Evolutionary conservation across 768 basidiomycete species (phyloP).

Genomic region (Macrolepiota dolichaula): DNA sequence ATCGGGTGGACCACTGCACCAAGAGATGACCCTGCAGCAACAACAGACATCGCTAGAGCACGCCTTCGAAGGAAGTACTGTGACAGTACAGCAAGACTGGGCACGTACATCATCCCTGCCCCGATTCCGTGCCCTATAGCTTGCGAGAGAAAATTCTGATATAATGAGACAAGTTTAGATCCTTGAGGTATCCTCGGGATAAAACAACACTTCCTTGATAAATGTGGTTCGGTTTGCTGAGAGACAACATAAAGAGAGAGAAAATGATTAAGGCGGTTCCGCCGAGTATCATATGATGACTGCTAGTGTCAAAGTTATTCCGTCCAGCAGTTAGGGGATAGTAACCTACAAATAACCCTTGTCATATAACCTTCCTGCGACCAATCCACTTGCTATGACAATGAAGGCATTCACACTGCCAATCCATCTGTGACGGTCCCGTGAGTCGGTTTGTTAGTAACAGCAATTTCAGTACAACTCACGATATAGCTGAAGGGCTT

Average conservation of each 20-base stretch:
- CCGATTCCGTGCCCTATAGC: conserved; percentile 46
- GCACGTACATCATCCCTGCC: conserved; percentile 40
- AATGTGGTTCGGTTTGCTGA: conserved; percentile 23
- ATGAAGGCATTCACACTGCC: conserved; percentile 24
- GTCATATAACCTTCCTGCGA: conserved; percentile 25
- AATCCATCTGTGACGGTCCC: conserved; percentile 21
- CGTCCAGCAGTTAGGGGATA: not conserved
- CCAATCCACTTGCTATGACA: conserved; percentile 19
- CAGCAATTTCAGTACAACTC: not conserved
- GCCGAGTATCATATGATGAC: conserved; percentile 25
- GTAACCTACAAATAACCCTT: conserved; percentile 25
- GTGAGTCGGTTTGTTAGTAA: not conserved
- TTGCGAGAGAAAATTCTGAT: conserved; percentile 41
- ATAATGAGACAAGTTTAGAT: not conserved
- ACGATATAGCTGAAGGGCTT: conserved; percentile 20
- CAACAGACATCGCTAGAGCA: conserved; percentile 42
- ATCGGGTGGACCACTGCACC: conserved; percentile 42
- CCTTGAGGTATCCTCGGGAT: not conserved
- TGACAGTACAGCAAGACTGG: conserved; percentile 39
- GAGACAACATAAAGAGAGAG: conserved; percentile 30
- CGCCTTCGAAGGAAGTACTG: conserved; percentile 42
- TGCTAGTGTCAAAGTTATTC: conserved; percentile 6
- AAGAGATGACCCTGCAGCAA: conserved; percentile 22
- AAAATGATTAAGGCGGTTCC: conserved; percentile 25
- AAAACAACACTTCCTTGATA: conserved; percentile 24